Percentiles rank a stretch among this genome's conserved stretches.
phyloP scores from a whole-genome alignment of 495 filamentous ascomycete genomes.

The Venustampulla echinocandica region DNA sequence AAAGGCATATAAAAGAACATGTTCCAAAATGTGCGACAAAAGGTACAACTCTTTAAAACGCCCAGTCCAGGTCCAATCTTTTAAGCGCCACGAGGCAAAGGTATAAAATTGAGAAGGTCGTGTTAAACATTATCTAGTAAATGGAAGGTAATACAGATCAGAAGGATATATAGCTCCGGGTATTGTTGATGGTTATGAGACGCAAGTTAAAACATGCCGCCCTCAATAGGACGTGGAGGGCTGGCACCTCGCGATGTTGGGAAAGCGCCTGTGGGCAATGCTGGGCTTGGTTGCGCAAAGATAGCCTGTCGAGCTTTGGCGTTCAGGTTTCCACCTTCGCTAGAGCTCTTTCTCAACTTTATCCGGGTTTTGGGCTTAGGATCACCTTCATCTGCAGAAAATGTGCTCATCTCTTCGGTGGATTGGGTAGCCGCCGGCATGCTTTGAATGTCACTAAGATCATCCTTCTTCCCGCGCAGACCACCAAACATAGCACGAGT shows the following conservation, averaged over 20 bases:
- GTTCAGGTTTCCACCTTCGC: conserved; percentile 25
- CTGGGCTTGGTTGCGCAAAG: conserved; percentile 18
- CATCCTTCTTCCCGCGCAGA: conserved; percentile 26
- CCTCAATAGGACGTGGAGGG: conserved; percentile 13
- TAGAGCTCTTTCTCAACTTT: conserved; percentile 21
- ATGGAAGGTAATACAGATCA: conserved; percentile 4
- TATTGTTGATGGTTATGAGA: neutral
- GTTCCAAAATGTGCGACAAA: conserved; percentile 3
- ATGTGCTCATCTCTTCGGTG: conserved; percentile 22
- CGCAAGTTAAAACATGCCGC: conserved; percentile 23
- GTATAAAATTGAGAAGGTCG: conserved; percentile 17
- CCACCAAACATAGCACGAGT: conserved; percentile 46
- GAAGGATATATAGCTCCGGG: conserved; percentile 11
- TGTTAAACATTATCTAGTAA: conserved; percentile 19
- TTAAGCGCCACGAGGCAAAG: conserved; percentile 13
- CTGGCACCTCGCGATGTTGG: conserved; percentile 1
- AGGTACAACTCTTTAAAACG: conserved; percentile 9
- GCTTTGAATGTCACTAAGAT: conserved; percentile 10
- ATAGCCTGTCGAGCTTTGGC: conserved; percentile 18
- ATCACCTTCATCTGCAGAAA: conserved; percentile 24
- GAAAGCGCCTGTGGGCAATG: conserved; percentile 15
- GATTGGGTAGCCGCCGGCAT: conserved; percentile 18
- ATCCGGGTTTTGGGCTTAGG: conserved; percentile 9
- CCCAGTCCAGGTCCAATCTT: conserved; percentile 18
- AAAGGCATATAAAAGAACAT: neutral